A percentile compares a stretch with the other conserved stretches of the same genome.
Conservation (phyloP, 2,329 filamentous ascomycete species). For the Gaeumannomyces tritici region DNA sequence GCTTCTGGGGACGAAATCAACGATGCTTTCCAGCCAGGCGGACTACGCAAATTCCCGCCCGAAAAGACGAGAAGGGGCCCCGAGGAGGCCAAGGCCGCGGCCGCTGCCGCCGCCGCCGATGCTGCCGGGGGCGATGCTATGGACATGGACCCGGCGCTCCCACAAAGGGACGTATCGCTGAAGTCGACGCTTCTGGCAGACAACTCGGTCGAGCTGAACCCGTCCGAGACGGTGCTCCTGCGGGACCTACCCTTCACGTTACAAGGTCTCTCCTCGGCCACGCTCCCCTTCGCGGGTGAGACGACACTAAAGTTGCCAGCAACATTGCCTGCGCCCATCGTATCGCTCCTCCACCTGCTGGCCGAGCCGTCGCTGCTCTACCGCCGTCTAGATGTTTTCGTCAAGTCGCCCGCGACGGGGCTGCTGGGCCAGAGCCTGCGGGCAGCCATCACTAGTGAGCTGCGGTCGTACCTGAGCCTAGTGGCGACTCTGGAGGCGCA, state of each 20-base stretch:
- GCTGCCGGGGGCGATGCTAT: constrained; percentile 10
- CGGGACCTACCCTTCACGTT: constrained; percentile 86
- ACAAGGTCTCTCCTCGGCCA: constrained; percentile 82
- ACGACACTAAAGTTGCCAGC: constrained; percentile 66
- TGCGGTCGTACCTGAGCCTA: constrained; percentile 81
- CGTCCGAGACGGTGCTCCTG: constrained; percentile 56
- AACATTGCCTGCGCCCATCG: constrained; percentile 71
- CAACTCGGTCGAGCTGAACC: constrained; percentile 46
- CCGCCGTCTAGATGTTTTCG: constrained; percentile 67
- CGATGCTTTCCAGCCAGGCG: constrained; percentile 46
- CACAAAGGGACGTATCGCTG: constrained; percentile 39
- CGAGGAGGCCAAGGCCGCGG: constrained; percentile 17
- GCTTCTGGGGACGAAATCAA: constrained; percentile 34
- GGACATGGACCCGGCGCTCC: constrained; percentile 17
- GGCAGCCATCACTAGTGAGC: constrained; percentile 73
- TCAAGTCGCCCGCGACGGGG: constrained; percentile 70
- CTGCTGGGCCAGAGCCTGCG: constrained; percentile 87
- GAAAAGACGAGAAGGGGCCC: constrained; percentile 27
- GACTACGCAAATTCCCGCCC: constrained; percentile 33
- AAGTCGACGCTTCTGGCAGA: constrained; percentile 49
- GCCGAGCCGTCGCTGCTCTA: constrained; percentile 94
- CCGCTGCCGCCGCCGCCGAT: constrained; percentile 3
- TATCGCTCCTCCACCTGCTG: constrained; percentile 79
- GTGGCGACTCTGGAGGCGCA: constrained; percentile 90
- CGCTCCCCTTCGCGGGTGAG: constrained; percentile 64